Conservation (phyloP, 1,139 yeast species). For the Taphrina flavorubra region DNA sequence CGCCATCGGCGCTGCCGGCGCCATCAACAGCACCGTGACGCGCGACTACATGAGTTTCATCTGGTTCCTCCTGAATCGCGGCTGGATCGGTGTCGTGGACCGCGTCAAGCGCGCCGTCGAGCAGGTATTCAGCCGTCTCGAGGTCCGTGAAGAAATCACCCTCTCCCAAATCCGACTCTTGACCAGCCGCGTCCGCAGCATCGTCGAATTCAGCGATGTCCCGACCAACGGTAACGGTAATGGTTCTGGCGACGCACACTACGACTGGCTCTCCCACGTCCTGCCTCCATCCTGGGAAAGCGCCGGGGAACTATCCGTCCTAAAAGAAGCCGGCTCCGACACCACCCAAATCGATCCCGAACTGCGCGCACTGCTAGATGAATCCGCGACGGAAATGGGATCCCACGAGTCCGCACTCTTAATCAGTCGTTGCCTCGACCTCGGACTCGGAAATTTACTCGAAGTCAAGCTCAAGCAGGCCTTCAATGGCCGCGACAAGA, state of each 20-base stretch:
- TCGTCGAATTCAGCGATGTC: conserved; percentile 49
- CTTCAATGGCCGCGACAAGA: conserved; percentile 31
- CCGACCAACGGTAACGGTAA: too few species aligned
- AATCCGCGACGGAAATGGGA: conserved; percentile 28
- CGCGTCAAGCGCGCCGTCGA: conserved; percentile 65
- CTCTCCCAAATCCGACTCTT: conserved; percentile 46
- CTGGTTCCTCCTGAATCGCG: conserved; percentile 93
- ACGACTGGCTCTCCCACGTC: conserved; percentile 30
- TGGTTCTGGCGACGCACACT: conserved; percentile 49
- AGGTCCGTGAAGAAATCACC: conserved; percentile 43
- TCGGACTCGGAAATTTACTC: conserved; percentile 23
- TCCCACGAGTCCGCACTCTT: conserved; percentile 33
- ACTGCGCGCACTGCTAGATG: conserved; percentile 28
- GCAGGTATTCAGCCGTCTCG: conserved; percentile 59
- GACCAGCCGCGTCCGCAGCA: conserved; percentile 54
- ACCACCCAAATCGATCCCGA: conserved; percentile 16
- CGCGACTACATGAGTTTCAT: conserved; percentile 84
- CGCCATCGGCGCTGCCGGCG: conserved; percentile 30
- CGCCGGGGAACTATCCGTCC: not conserved
- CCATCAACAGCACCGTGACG: conserved; percentile 57
- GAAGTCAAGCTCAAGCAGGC: conserved; percentile 35
- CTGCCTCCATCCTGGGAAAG: conserved; percentile 25
- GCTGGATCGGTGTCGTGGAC: conserved; percentile 66
- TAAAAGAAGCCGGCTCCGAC: conserved; percentile 11
- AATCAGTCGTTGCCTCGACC: conserved; percentile 29